phyloP scores from a whole-genome alignment of 495 filamentous ascomycete genomes.

The Clavariopsis aquatica region DNA sequence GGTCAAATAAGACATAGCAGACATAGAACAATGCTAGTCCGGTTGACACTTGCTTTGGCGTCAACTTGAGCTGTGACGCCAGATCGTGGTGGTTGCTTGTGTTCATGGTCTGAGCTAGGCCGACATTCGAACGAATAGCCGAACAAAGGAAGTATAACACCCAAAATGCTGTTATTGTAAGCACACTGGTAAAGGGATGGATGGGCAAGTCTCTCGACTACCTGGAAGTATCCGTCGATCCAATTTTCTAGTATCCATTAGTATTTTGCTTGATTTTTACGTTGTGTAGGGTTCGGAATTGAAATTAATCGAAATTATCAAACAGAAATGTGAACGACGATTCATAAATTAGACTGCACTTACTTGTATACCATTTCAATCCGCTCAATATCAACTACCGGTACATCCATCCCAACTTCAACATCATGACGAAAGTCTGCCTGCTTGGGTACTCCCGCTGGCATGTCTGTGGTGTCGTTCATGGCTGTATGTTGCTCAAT shows the following conservation, averaged over 20 bases:
- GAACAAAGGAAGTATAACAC: slow-evolving; percentile 91
- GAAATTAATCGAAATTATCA: too few species aligned
- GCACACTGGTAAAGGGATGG: neutral
- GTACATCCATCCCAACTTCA: slow-evolving; percentile 48
- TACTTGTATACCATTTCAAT: slow-evolving; percentile 67
- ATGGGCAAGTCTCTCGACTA: slow-evolving; percentile 34
- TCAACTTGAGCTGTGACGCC: slow-evolving; percentile 63
- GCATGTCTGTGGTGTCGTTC: slow-evolving; percentile 11
- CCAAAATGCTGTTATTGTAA: slow-evolving; percentile 71
- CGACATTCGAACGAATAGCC: slow-evolving; percentile 86
- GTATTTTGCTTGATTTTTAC: neutral
- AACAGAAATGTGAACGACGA: too few species aligned
- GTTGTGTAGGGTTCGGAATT: neutral
- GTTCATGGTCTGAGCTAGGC: slow-evolving; percentile 91
- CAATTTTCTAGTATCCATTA: slow-evolving; percentile 58
- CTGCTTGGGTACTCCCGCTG: slow-evolving; percentile 11
- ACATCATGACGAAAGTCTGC: slow-evolving; percentile 40
- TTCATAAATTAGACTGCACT: slow-evolving; percentile 23
- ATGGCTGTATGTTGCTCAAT: slow-evolving; percentile 2
- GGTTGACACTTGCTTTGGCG: slow-evolving; percentile 73
- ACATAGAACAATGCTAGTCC: slow-evolving; percentile 88
- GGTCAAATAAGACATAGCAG: slow-evolving; percentile 84
- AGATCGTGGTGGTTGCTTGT: slow-evolving; percentile 65
- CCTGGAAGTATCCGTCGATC: slow-evolving; percentile 81
- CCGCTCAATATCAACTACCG: slow-evolving; percentile 54